Percentiles rank a stretch among this genome's conserved stretches.
Evolutionary conservation across 2,329 filamentous ascomycete species (phyloP).

Genomic region (Trichoderma breve): DNA sequence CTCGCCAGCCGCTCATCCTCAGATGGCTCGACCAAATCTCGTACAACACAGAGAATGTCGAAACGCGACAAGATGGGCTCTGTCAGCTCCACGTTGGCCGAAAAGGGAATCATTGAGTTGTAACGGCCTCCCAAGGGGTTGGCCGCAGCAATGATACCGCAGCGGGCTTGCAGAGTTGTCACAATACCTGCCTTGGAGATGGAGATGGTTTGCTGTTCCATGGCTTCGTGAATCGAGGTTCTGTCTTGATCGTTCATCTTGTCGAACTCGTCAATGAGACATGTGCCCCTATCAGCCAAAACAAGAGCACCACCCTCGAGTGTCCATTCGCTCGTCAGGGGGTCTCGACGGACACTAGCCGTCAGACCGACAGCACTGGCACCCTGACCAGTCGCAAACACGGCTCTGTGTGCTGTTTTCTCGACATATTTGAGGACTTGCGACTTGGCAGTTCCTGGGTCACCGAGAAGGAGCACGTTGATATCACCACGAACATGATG

Average conservation of each 20-base stretch:
- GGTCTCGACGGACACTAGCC: constrained; percentile 91
- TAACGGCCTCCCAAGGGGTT: constrained; percentile 96
- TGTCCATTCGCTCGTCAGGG: constrained; percentile 95
- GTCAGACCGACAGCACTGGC: constrained; percentile 97
- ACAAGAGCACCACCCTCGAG: constrained; percentile 94
- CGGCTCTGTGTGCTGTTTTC: constrained; percentile 92
- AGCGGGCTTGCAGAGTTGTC: constrained; percentile 91
- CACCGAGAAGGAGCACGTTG: constrained; percentile 92
- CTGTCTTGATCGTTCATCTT: constrained; percentile 99
- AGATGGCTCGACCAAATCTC: constrained; percentile 86
- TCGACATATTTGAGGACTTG: constrained; percentile 97
- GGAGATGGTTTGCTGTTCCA: constrained; percentile 99
- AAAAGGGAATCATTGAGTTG: constrained; percentile 94
- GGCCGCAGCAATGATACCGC: constrained; percentile 92
- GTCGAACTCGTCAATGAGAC: constrained; percentile 97
- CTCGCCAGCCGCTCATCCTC: constrained; percentile 92
- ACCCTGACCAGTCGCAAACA: constrained; percentile 96
- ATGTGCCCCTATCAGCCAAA: constrained; percentile 90
- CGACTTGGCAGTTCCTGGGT: constrained; percentile 96
- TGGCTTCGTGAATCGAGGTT: constrained; percentile 97
- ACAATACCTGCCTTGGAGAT: constrained; percentile 99
- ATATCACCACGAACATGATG: constrained; percentile 95
- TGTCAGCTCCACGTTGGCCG: constrained; percentile 92
- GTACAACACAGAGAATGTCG: constrained; percentile 92
- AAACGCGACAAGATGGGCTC: constrained; percentile 98